These are phyloP conservation scores for Gastrodia elata DNA, from an alignment of 106 monocot species.

Conservation along the genomic window DNA sequence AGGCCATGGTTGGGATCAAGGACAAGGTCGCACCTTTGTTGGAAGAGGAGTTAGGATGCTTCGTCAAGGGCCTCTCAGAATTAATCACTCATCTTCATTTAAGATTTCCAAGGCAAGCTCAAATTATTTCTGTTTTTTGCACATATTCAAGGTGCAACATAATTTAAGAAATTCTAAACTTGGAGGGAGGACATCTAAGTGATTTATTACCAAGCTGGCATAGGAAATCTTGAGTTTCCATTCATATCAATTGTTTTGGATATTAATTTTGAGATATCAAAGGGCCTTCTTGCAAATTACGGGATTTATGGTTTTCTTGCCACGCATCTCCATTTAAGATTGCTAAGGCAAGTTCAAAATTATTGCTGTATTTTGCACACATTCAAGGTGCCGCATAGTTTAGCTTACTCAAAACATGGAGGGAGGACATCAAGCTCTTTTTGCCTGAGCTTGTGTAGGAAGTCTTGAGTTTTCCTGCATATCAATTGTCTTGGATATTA, in stretches of 20 bases:
- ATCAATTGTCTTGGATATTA: not conserved
- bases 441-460: not conserved
- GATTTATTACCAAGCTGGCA: not conserved
- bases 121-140: slow-evolving; percentile 43
- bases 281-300: not conserved
- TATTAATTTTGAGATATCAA: not conserved
- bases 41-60: slow-evolving; percentile 46
- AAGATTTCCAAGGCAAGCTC: slow-evolving; percentile 96
- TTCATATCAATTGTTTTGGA: slow-evolving; percentile 3
- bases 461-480: not conserved
- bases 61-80: slow-evolving; percentile 58
- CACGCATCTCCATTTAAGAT: slow-evolving; percentile 61
- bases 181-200: not conserved
- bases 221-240: slow-evolving; percentile 2
- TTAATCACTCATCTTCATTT: slow-evolving; percentile 51
- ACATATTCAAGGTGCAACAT: slow-evolving; percentile 15
- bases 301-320: not conserved
- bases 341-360: slow-evolving; percentile 90
- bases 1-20: not conserved
- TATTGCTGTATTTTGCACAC: slow-evolving; percentile 45
- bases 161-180: slow-evolving; percentile 5
- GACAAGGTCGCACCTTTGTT: slow-evolving; percentile 23
- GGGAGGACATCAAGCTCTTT: slow-evolving; percentile 3
- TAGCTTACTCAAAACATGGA: slow-evolving; percentile 3
- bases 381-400: slow-evolving; percentile 1